These are phyloP conservation scores for Curvularia hawaiiensis DNA, from an alignment of 2,329 filamentous ascomycete species.

Conservation along the genomic window DNA sequence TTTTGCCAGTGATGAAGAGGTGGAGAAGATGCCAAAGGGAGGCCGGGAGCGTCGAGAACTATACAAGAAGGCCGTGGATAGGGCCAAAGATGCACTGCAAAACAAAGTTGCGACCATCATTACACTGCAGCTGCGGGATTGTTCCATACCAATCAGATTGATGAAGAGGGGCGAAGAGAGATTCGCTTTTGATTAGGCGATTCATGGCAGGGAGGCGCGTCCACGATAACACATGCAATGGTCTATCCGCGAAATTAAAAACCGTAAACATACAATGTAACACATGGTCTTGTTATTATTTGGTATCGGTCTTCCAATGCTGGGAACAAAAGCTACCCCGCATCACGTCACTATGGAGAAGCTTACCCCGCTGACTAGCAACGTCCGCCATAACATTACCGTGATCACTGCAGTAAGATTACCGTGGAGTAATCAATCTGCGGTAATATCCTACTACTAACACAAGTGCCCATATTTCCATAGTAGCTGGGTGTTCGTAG, in stretches of 20 bases:
- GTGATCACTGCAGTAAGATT: too few species aligned
- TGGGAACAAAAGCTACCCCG: slow-evolving; percentile 21
- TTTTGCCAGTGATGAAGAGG: slow-evolving; percentile 50
- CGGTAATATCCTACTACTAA: neutral
- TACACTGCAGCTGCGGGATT: slow-evolving; percentile 70
- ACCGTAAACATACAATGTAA: too few species aligned
- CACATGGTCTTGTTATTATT: neutral
- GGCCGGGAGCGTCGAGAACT: slow-evolving; percentile 59
- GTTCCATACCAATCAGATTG: slow-evolving; percentile 68
- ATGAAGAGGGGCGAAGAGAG: slow-evolving; percentile 72
- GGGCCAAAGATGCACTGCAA: slow-evolving; percentile 58
- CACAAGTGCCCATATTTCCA: neutral
- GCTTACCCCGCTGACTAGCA: slow-evolving; percentile 23
- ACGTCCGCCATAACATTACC: slow-evolving; percentile 3
- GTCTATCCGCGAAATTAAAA: too few species aligned
- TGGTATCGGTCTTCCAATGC: neutral
- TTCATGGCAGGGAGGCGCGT: neutral
- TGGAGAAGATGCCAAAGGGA: slow-evolving; percentile 45
- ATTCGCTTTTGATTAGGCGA: slow-evolving; percentile 55
- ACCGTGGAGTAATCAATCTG: slow-evolving; percentile 1
- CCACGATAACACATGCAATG: neutral
- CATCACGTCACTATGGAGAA: slow-evolving; percentile 23
- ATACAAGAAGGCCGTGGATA: slow-evolving; percentile 66
- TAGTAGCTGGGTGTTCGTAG: too few species aligned
- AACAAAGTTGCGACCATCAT: slow-evolving; percentile 65